Evolutionary conservation across 352 stramenopile species (phyloP), one percentile per base, ranked within the genome.

Genomic region (Phytophthora lateralis): DNA sequence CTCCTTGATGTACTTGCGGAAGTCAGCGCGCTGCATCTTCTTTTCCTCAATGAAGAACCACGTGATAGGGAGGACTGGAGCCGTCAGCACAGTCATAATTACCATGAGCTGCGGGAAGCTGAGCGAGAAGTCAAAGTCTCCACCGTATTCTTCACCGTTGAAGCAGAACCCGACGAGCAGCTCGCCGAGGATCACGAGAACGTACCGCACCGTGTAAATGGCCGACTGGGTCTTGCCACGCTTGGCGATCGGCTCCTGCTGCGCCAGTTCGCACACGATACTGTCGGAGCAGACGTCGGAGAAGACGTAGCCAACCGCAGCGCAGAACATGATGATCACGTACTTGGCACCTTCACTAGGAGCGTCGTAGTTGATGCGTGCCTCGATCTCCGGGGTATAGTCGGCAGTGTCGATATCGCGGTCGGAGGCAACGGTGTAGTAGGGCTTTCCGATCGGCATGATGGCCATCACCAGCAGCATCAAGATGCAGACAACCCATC

Each of bases 11-110:
- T 60, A 60, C 30, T 60, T 60, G 41, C 14, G 42, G 53, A 60
- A 60, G n/a, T 60, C 32, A n/a, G 37, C 41, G 29, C 53, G 52
- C 41, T 60, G 27, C 14, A 29, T 34, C 30, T 60, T 60, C 20
- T 60, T 44, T 15, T 60, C 53, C 38, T 60, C 44, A n/a, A 60
- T 60, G 42, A 60, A 60, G 15, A 60, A 60, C 53, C 53, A 60
- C 21, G 42, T 60, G 30, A 54, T 38, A 11, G 53, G 53, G 15
- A 60, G 11, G 24, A 26, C 53, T 6, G 53, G 42, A 27, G 9
- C 30, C 0, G 53, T 60, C 11, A 54, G 32, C 6, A 60, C 53
- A 3, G 30, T 46, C 53, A 60, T 60, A 18, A 60, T 60, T 42
- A 60, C 54, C 53, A 60, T 60, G 6, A 60, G 41, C 26, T 63